Evolutionary conservation across 306 rosid species (phyloP), one percentile per base, ranked within the genome.

Genomic region (Lathyrus sativus): DNA sequence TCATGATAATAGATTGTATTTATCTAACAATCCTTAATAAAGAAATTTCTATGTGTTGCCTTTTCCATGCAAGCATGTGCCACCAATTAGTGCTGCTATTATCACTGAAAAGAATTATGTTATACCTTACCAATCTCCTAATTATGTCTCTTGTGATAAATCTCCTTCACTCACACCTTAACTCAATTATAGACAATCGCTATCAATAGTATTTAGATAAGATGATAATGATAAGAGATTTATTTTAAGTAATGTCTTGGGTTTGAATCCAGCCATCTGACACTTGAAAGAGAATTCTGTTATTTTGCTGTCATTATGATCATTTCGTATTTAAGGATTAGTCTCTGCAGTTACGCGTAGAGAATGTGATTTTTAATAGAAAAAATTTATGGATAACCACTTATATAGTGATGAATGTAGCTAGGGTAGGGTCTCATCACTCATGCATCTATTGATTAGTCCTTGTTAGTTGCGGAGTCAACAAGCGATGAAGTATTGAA

Each of bases 11-110:
- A 71, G 70, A 73, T 62, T 78, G 59, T 67, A 82, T 70, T 70
- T 75, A 72, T 78, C 71, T 77, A 74, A 51, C 72, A 77, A 67
- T 68, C 71, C 63, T 76, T 65, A 38, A 38, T 65, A 80, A 83
- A 83, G 71, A 69, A 65, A 12, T 70, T 66, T 65, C 51, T 48
- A 41, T 62, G 45, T 39, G 7, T 74, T 64, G 60, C 48, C 65
- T 61, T 76, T 75, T 76, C 79, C 89, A 82, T 78, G 86, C 84
- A 79, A 67, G 69, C 95, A 89, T 89, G 96, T 84, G 96, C 74
- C 70, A 29, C 75, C 84, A 65, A 85, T 84, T 76, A 82, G 70
- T 67, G 66, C 33, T 9, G 67, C 76, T 75, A 84, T 86, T 74
- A 76, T 86, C 74, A 42, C 74, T 69, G 22, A 57, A 72, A 66